Conservation (phyloP, 2,329 filamentous ascomycete species). For the Diaporthe helianthi region DNA sequence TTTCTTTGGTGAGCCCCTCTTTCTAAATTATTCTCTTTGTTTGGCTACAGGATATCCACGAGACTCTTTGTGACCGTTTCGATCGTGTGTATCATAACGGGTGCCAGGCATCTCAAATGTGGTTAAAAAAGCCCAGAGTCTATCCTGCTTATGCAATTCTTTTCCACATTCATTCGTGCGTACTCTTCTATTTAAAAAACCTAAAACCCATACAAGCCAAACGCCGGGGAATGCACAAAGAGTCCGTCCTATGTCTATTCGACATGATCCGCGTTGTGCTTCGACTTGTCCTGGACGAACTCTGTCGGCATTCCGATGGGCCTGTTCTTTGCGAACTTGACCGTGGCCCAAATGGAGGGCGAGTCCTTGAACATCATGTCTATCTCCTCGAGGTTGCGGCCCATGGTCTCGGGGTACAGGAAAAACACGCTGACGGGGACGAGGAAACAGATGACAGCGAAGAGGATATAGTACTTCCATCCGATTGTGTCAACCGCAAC, state of each 20-base stretch:
- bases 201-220: neutral
- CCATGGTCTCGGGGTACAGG: conserved; percentile 58
- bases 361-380: conserved; percentile 52
- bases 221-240: neutral
- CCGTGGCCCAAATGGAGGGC: conserved; percentile 46
- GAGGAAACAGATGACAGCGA: conserved; percentile 52
- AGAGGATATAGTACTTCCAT: conserved; percentile 60
- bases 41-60: conserved; percentile 22
- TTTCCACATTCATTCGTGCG: conserved; percentile 2
- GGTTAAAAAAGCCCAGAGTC: neutral
- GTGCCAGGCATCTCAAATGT: conserved; percentile 6
- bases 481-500: conserved; percentile 58
- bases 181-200: neutral
- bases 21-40: neutral
- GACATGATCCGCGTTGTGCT: conserved; percentile 19
- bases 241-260: neutral
- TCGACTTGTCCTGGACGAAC: conserved; percentile 32
- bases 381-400: conserved; percentile 55
- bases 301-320: conserved; percentile 37
- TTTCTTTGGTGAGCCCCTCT: neutral
- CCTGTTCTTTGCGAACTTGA: conserved; percentile 46
- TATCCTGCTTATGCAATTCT: conserved; percentile 15
- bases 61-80: neutral
- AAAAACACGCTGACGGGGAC: conserved; percentile 54
- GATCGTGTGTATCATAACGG: conserved; percentile 11